These are phyloP conservation scores for Fragaria ananassa DNA, from an alignment of 306 rosid genomes.

Conservation along the genomic window DNA sequence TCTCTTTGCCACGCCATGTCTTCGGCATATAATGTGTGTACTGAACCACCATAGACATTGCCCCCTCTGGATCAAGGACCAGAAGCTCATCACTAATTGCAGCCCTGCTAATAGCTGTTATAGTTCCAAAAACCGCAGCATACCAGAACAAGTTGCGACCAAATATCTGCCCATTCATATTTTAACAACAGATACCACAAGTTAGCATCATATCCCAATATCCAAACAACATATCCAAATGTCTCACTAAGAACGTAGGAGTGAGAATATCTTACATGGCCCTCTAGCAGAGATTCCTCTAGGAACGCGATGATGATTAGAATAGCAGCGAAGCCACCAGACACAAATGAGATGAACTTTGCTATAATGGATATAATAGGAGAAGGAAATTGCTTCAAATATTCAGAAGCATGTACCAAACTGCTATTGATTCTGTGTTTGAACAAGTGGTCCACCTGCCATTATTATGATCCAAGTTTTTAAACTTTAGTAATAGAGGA, in stretches of 20 bases:
- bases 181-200: neutral
- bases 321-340: slow-evolving; percentile 93
- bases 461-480: slow-evolving; percentile 15
- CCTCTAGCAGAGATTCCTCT: slow-evolving; percentile 93
- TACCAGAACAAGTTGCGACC: slow-evolving; percentile 97
- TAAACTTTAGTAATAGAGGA: slow-evolving; percentile 13
- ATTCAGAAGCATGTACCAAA: slow-evolving; percentile 71
- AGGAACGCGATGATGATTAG: slow-evolving; percentile 84
- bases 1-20: slow-evolving; percentile 93
- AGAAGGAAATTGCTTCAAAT: slow-evolving; percentile 88
- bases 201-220: neutral
- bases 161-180: slow-evolving; percentile 49
- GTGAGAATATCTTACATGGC: slow-evolving; percentile 58
- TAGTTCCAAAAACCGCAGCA: slow-evolving; percentile 89
- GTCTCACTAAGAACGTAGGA: slow-evolving; percentile 5
- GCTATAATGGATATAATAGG: slow-evolving; percentile 79
- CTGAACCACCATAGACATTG: slow-evolving; percentile 82
- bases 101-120: slow-evolving; percentile 82
- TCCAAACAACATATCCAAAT: neutral
- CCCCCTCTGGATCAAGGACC: slow-evolving; percentile 75
- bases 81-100: slow-evolving; percentile 63
- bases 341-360: slow-evolving; percentile 83
- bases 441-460: slow-evolving; percentile 92
- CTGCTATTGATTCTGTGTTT: slow-evolving; percentile 86
- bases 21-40: slow-evolving; percentile 96